Evolutionary conservation across 2,329 filamentous ascomycete species (phyloP), one percentile per base, ranked within the genome.

Genomic region (Mycosphaerelloides madeirae): DNA sequence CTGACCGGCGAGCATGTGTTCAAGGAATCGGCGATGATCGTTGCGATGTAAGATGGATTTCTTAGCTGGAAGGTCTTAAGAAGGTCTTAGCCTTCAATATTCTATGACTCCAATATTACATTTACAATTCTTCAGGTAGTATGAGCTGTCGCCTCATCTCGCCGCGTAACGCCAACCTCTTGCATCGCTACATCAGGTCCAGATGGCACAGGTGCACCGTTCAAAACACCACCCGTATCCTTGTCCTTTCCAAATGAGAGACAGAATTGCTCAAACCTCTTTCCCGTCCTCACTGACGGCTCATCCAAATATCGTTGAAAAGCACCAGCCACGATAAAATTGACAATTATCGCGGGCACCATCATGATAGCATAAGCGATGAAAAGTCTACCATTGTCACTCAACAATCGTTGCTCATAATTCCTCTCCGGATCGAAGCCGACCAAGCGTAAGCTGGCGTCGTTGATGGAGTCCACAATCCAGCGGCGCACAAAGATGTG

Each of bases 401-500:
- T 19, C 16, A 20, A 16, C 18, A 13, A 15, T 16, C 46, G 29
- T 18, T 44, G 28, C 13, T 32, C 19, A 15, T 32, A 50, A n/a
- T 28, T 31, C 3, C 25, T 32, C 14, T 32, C 32, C 25, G 34
- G 37, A 18, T 44, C 41, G 4, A 44, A 31, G 9, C 44, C 44
- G 8, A 47, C 41, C 22, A 43, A 14, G 9, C 22, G 22, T 9
- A 25, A 9, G 14, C n/a, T 11, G 4, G 11, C 12, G 28, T 31
- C 31, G n/a, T 16, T 16, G 25, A 40, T 29, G 5, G 13, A 16
- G 6, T 14, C 33, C 33, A 14, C 33, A 29, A 45, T 33, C 33
- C 38, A 44, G 13, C 31, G 35, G 6, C 42, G 47, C 13, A 46
- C 12, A 31, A 43, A 50, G 22, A 50, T 50, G 58, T 81, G 79